phyloP scores from a whole-genome alignment of 768 basidiomycete species.

The Pisolithus microcarpus region DNA sequence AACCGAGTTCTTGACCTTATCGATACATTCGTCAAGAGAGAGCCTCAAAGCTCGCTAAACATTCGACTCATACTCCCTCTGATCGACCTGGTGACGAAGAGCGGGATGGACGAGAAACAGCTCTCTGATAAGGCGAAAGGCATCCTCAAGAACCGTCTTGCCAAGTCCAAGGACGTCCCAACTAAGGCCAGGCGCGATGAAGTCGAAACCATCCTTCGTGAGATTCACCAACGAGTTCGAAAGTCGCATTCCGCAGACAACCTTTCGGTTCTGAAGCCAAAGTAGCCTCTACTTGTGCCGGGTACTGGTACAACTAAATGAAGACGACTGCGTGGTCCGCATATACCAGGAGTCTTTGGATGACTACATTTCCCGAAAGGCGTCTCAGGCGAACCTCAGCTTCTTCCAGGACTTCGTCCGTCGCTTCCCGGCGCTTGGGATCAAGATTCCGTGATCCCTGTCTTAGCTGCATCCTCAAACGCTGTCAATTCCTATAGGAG shows the following conservation, averaged over 20 bases:
- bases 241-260: constrained; percentile 56
- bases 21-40: constrained; percentile 74
- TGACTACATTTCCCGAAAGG: constrained; percentile 78
- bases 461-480: constrained; percentile 50
- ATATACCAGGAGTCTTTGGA: constrained; percentile 58
- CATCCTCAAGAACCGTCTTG: constrained; percentile 66
- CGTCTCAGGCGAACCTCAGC: constrained; percentile 58
- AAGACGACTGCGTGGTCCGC: constrained; percentile 38
- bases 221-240: constrained; percentile 67
- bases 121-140: constrained; percentile 83
- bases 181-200: constrained; percentile 21
- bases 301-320: constrained; percentile 33
- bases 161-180: constrained; percentile 66
- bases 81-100: constrained; percentile 61
- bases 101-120: constrained; percentile 73
- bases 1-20: constrained; percentile 93
- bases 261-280: constrained; percentile 55
- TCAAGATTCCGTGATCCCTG: constrained; percentile 57
- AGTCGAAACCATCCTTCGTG: constrained; percentile 43
- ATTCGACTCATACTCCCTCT: constrained; percentile 69
- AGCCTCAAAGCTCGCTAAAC: constrained; percentile 64
- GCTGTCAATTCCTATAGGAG: constrained; percentile 74
- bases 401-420: constrained; percentile 79
- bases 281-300: constrained; percentile 67
- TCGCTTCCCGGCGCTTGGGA: constrained; percentile 53